Percentiles rank a stretch among this genome's conserved stretches.
phyloP scores from a whole-genome alignment of 2,329 filamentous ascomycete genomes.

The Myriosclerotinia curreyana region DNA sequence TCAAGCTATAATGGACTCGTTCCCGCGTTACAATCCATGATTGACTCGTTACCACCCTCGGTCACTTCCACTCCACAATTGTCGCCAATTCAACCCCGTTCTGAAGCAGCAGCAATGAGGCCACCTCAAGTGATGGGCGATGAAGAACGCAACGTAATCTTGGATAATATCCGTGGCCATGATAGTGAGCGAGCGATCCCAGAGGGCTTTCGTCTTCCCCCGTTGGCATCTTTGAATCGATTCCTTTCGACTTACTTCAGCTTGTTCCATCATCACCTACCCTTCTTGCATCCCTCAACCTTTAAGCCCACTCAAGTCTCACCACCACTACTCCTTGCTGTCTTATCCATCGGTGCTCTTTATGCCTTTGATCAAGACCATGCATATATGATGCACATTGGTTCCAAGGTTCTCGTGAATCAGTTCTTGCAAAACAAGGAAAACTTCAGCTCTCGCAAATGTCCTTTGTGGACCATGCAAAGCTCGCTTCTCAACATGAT shows the following conservation, averaged over 20 bases:
- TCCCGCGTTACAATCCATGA: constrained; percentile 67
- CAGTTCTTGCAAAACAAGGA: constrained; percentile 98
- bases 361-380: constrained; percentile 98
- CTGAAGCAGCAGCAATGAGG: constrained; percentile 53
- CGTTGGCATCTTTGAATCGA: constrained; percentile 76
- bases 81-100: constrained; percentile 65
- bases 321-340: constrained; percentile 79
- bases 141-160: constrained; percentile 78
- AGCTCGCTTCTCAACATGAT: constrained; percentile 97
- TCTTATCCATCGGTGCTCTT: constrained; percentile 90
- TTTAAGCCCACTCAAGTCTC: constrained; percentile 80
- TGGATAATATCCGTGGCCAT: constrained; percentile 78
- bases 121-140: constrained; percentile 81
- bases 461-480: constrained; percentile 97
- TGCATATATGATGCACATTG: constrained; percentile 95
- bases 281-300: constrained; percentile 89
- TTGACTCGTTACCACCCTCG: constrained; percentile 67
- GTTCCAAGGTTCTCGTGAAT: constrained; percentile 94
- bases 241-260: constrained; percentile 96
- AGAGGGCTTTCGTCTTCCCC: constrained; percentile 85
- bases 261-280: constrained; percentile 93
- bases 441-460: constrained; percentile 97
- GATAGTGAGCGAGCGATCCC: constrained; percentile 81
- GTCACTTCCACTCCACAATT: constrained; percentile 68
- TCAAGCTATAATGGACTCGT: constrained; percentile 58